These are phyloP conservation scores for Tylopilus subfusipes DNA, from an alignment of 768 basidiomycete species.

Conservation along the genomic window DNA sequence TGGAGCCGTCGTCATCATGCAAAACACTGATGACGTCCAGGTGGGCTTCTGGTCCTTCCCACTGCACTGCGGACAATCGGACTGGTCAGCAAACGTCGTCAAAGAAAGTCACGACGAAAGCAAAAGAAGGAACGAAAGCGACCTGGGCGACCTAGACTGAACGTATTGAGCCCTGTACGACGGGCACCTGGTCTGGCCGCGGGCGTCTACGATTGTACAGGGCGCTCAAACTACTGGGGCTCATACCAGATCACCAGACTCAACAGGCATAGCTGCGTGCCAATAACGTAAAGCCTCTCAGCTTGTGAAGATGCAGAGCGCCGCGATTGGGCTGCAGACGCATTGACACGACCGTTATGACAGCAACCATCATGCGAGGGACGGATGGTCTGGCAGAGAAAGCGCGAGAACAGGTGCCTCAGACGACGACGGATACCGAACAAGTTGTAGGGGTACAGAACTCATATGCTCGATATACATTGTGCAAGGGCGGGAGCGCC, in stretches of 20 bases:
- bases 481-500: conserved; percentile 25
- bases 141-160: not conserved
- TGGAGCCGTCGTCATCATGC: conserved; percentile 22
- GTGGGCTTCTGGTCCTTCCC: conserved; percentile 64
- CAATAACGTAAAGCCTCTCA: conserved; percentile 35
- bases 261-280: conserved; percentile 34
- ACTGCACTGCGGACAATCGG: conserved; percentile 51
- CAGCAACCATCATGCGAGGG: conserved; percentile 29
- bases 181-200: conserved; percentile 16
- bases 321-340: conserved; percentile 22
- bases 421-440: conserved; percentile 33
- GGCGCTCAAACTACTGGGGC: conserved; percentile 30
- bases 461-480: conserved; percentile 38
- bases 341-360: conserved; percentile 33
- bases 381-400: conserved; percentile 33
- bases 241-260: conserved; percentile 37
- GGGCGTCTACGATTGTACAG: conserved; percentile 24
- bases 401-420: conserved; percentile 30
- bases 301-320: conserved; percentile 30
- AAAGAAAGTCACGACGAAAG: conserved; percentile 15
- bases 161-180: conserved; percentile 4
- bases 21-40: conserved; percentile 39
- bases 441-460: conserved; percentile 36
- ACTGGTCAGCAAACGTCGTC: conserved; percentile 27
- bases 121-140: conserved; percentile 10